Percentiles rank a stretch among this genome's conserved stretches.
Evolutionary conservation across 352 stramenopile species (phyloP).

Genomic region (Paralagenidium karlingii): DNA sequence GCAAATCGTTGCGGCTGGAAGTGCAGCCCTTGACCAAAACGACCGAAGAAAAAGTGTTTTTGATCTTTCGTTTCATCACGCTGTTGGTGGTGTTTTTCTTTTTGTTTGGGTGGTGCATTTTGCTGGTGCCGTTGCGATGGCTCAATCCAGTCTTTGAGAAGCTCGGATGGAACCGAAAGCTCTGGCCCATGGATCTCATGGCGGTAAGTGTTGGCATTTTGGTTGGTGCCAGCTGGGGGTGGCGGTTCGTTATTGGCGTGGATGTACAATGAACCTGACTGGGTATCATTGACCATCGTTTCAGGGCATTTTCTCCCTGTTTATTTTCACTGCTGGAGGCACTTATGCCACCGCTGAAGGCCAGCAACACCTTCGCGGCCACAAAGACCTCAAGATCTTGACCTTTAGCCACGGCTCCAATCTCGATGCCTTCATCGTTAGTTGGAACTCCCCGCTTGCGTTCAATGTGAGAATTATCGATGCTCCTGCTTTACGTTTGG

Average conservation of each 20-base stretch:
- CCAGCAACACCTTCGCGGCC: constrained; percentile 23
- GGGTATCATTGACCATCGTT: background rate
- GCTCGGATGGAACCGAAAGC: constrained; percentile 61
- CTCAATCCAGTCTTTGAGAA: constrained; percentile 28
- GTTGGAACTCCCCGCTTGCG: constrained; percentile 41
- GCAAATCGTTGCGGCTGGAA: constrained; percentile 49
- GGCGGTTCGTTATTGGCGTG: background rate
- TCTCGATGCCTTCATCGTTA: constrained; percentile 76
- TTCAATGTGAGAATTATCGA: constrained; percentile 30
- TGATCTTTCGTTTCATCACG: constrained; percentile 48
- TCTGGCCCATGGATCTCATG: constrained; percentile 62
- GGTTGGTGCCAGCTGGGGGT: background rate
- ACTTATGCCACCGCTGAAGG: constrained; percentile 36
- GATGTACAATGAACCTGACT: constrained; percentile 1
- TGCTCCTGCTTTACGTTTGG: background rate
- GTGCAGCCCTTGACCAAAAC: constrained; percentile 24
- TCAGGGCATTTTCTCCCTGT: background rate
- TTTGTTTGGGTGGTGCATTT: constrained; percentile 53
- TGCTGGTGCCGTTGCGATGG: constrained; percentile 57
- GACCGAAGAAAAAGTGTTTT: constrained; percentile 42
- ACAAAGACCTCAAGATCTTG: constrained; percentile 59
- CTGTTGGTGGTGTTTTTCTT: constrained; percentile 56
- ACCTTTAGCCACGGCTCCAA: constrained; percentile 73
- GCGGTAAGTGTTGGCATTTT: constrained; percentile 17
- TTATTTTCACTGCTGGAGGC: constrained; percentile 24